Base-by-base conservation (phyloP, 495 filamentous ascomycete species). In the Hypoxylon cercidicola region DNA sequence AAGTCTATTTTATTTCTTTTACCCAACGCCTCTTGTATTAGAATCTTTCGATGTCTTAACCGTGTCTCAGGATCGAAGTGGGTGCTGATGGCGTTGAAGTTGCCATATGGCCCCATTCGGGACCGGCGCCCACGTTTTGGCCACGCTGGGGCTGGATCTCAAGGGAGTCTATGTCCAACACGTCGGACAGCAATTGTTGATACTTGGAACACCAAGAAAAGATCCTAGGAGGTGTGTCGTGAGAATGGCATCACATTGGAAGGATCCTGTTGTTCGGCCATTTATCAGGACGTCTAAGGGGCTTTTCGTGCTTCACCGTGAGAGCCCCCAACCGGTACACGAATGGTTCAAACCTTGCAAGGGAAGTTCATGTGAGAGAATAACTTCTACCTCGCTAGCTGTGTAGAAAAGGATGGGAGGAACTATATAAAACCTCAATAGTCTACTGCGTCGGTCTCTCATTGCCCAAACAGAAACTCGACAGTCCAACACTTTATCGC, bases 1-100 rank as follows among this genome's bases (percentile, higher is more conserved):
- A 41, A 35, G 20, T 21, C 11, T 15, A 16, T 35, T 56, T 37
- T 51, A 34, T 45, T 40, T 47, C 19, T 30, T 28, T 23, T 20
- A 10, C 13, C 5, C 20, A 39, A 52, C 21, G 37, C 45, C 34
- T 34, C 39, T 43, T 28, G 51, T 30, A 23, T 18, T 10, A 51
- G 37, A 51, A 59, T 44, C 58, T 66, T 63, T 59, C 55, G 59
- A 64, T 70, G 60, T 72, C 70, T 70, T 56, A 67, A 30, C 23
- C 30, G 43, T 72, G 66, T 70, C 70, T 70, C 51, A 57, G 30
- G 52, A 21, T 25, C 50, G 19, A n/a, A 30, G 40, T 25, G 44
- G 28, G 28, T 25, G 46, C 37, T 34, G 45, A 60, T 44, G 37
- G 3, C 19, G 16, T 1, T 32, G 44, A 4, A 1, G 21, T 47